Percentiles rank a stretch among this genome's conserved stretches.
phyloP scores from a whole-genome alignment of 768 basidiomycete genomes.

The Trametes coccinea region DNA sequence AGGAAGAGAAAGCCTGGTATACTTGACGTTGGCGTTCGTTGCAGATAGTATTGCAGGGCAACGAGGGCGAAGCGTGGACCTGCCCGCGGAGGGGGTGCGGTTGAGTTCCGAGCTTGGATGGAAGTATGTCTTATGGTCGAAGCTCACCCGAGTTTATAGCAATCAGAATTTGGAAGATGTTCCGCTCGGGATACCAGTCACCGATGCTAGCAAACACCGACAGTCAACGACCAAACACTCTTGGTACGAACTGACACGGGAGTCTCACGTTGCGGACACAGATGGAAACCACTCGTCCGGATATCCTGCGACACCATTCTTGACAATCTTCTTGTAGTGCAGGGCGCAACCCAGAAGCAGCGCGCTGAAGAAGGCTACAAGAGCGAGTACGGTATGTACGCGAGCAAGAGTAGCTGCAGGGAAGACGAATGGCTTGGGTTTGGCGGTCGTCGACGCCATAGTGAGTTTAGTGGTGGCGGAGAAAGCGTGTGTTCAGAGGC shows the following conservation, averaged over 20 bases:
- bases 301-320: constrained; percentile 79
- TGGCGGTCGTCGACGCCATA: background rate
- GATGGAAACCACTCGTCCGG: constrained; percentile 92
- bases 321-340: constrained; percentile 85
- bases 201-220: constrained; percentile 59
- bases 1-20: constrained; percentile 55
- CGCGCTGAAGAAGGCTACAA: constrained; percentile 63
- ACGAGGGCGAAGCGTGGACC: constrained; percentile 77
- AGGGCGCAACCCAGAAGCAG: constrained; percentile 62
- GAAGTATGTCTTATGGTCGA: background rate
- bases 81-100: constrained; percentile 25
- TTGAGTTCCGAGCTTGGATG: background rate
- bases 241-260: too few relatives aligned
- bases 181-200: constrained; percentile 88
- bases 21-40: constrained; percentile 42
- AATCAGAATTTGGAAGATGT: constrained; percentile 84
- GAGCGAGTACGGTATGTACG: constrained; percentile 66
- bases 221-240: background rate
- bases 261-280: constrained; percentile 71
- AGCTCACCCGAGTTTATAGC: constrained; percentile 73
- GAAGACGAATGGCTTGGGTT: constrained; percentile 11
- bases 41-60: constrained; percentile 60
- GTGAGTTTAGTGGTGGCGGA: too few relatives aligned
- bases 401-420: constrained; percentile 45
- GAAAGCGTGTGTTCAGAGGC: too few relatives aligned